These are phyloP conservation scores for Yamadazyma dushanensis DNA, from an alignment of 1,139 yeast species.

Conservation along the genomic window DNA sequence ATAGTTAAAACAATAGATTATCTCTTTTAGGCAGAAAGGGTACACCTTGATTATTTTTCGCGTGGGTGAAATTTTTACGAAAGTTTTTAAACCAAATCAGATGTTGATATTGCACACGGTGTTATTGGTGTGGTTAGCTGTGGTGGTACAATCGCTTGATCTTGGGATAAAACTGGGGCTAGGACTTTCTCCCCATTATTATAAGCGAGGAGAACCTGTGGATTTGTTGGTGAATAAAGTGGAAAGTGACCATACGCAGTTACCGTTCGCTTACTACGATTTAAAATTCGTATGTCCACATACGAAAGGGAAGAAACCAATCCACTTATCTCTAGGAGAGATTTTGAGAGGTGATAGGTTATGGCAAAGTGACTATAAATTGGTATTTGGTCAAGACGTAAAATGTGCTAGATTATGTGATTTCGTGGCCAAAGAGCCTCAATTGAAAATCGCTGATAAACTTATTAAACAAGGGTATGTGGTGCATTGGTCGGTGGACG, in stretches of 20 bases:
- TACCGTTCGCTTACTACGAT: constrained; percentile 78
- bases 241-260: constrained; percentile 71
- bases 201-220: constrained; percentile 58
- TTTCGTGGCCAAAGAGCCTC: constrained; percentile 50
- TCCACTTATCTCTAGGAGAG: constrained; percentile 73
- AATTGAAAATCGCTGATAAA: constrained; percentile 55
- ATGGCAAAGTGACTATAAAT: constrained; percentile 69
- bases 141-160: constrained; percentile 6
- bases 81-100: background rate
- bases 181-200: constrained; percentile 28
- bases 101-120: constrained; percentile 1
- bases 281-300: constrained; percentile 83
- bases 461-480: constrained; percentile 71
- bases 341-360: constrained; percentile 79
- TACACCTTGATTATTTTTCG: no score
- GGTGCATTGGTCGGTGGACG: constrained; percentile 84
- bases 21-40: background rate
- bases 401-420: constrained; percentile 71
- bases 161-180: constrained; percentile 12
- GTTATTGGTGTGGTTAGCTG: background rate
- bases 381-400: constrained; percentile 61
- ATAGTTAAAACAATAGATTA: constrained; percentile 4
- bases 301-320: constrained; percentile 49
- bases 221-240: constrained; percentile 75
- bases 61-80: background rate